Evolutionary conservation across 371 early-diverging fungal species (phyloP).

Genomic region (Enterospora canceri): DNA sequence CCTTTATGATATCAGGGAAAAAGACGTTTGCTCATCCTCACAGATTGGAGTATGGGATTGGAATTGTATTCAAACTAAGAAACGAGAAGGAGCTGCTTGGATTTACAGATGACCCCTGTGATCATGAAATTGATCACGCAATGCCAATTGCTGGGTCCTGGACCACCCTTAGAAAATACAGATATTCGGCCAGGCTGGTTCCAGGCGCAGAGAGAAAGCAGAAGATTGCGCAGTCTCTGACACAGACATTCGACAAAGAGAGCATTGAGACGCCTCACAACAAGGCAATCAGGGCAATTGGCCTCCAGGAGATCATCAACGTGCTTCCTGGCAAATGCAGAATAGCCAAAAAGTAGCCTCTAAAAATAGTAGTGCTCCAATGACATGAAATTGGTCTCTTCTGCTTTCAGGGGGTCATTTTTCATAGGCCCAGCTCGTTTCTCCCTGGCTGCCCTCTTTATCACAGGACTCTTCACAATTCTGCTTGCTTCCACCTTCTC

Average conservation of each 20-base stretch:
- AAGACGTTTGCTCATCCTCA: conserved; percentile 75
- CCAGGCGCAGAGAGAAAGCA: conserved; percentile 91
- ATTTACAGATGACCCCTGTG: conserved; percentile 46
- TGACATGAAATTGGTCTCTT: not conserved
- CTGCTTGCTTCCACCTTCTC: no score
- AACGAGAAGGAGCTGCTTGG: conserved; percentile 10
- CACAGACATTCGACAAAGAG: conserved; percentile 34
- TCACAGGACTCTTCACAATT: no score
- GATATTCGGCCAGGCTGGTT: conserved; percentile 78
- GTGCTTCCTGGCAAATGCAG: conserved; percentile 27
- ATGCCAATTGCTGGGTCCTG: conserved; percentile 90
- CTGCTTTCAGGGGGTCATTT: not conserved
- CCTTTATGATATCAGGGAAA: conserved; percentile 87
- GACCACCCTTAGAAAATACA: conserved; percentile 67
- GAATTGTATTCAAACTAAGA: conserved; percentile 66
- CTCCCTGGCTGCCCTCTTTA: no score
- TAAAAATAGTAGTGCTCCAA: not conserved
- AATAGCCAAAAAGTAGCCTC: conserved; percentile 29
- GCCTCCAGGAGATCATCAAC: conserved; percentile 38
- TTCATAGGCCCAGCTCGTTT: no score
- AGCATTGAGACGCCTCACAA: conserved; percentile 12
- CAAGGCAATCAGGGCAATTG: conserved; percentile 20
- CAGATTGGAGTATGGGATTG: conserved; percentile 86
- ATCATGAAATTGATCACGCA: conserved; percentile 74
- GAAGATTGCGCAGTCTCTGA: conserved; percentile 60